Conservation (phyloP, 768 basidiomycete genomes). For the Scleroderma bovista region DNA sequence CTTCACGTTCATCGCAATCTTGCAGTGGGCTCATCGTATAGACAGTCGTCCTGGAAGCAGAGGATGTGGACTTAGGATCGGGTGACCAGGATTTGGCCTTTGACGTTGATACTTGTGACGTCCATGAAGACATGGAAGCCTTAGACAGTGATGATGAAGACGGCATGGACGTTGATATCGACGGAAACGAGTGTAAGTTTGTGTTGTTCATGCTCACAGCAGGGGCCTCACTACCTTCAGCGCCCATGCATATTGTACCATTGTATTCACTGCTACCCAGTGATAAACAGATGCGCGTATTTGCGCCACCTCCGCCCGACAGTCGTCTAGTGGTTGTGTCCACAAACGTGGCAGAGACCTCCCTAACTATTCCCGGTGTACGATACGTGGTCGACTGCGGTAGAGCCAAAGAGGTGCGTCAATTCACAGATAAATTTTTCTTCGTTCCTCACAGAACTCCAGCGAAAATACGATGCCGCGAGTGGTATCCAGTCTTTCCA, state of each 20-base stretch:
- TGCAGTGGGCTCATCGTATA: not conserved
- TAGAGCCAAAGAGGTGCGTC: constrained; percentile 81
- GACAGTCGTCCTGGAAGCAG: constrained; percentile 70
- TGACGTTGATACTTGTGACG: constrained; percentile 59
- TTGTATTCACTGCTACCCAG: constrained; percentile 89
- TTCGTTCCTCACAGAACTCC: constrained; percentile 4
- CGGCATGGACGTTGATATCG: constrained; percentile 46
- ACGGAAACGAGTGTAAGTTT: constrained; percentile 60
- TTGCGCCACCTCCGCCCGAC: constrained; percentile 75
- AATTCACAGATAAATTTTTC: not conserved
- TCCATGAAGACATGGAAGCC: constrained; percentile 67
- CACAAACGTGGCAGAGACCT: constrained; percentile 96
- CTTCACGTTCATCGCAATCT: not conserved
- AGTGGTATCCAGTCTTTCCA: constrained; percentile 90
- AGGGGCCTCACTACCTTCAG: constrained; percentile 34
- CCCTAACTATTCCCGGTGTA: constrained; percentile 93
- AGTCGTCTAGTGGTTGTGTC: constrained; percentile 88
- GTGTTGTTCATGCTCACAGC: constrained; percentile 2
- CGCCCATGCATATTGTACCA: constrained; percentile 91
- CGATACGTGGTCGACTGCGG: constrained; percentile 98
- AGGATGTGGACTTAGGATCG: constrained; percentile 71
- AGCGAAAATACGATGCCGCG: constrained; percentile 78
- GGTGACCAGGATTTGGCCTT: constrained; percentile 47
- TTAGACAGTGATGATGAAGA: constrained; percentile 71
- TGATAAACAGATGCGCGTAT: constrained; percentile 94